phyloP scores from a whole-genome alignment of 108 stramenopile species.

The Conticribra guillardii region DNA sequence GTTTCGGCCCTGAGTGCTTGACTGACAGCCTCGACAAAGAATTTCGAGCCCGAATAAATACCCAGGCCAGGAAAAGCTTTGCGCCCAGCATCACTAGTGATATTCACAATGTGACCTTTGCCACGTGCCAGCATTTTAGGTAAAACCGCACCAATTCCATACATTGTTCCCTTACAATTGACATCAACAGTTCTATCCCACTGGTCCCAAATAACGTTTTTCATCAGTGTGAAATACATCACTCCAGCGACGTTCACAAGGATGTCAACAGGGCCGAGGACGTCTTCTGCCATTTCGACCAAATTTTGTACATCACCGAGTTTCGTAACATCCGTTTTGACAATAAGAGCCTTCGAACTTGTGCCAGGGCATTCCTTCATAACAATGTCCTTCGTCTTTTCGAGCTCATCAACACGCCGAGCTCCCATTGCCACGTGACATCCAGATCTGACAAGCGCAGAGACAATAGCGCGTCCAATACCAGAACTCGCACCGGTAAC shows the following conservation, averaged over 20 bases:
- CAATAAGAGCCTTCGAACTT: constrained; percentile 18
- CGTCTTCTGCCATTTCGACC: constrained; percentile 39
- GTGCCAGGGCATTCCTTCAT: constrained; percentile 34
- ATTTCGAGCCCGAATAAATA: constrained; percentile 78
- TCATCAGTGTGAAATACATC: constrained; percentile 84
- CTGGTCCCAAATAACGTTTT: constrained; percentile 73
- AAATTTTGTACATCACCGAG: constrained; percentile 40
- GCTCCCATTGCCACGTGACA: constrained; percentile 75
- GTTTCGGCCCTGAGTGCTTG: constrained; percentile 56
- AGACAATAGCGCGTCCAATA: constrained; percentile 75
- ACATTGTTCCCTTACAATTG: constrained; percentile 80
- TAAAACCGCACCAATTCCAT: constrained; percentile 67
- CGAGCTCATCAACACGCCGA: constrained; percentile 64
- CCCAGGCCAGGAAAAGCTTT: constrained; percentile 70
- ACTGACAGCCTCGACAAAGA: constrained; percentile 70
- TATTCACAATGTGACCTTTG: constrained; percentile 80
- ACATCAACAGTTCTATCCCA: constrained; percentile 84
- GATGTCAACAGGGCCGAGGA: constrained; percentile 46
- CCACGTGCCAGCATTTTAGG: constrained; percentile 62
- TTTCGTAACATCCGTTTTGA: constrained; percentile 53
- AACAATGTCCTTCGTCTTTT: constrained; percentile 40
- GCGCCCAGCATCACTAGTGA: constrained; percentile 78
- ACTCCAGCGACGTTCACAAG: constrained; percentile 77
- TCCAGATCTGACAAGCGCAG: constrained; percentile 54
- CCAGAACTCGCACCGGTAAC: constrained; percentile 79